A percentile compares a stretch with the other conserved stretches of the same genome.
These are phyloP conservation scores for Lipomyces anomalus DNA, from an alignment of 805 yeast species.

Conservation along the genomic window DNA sequence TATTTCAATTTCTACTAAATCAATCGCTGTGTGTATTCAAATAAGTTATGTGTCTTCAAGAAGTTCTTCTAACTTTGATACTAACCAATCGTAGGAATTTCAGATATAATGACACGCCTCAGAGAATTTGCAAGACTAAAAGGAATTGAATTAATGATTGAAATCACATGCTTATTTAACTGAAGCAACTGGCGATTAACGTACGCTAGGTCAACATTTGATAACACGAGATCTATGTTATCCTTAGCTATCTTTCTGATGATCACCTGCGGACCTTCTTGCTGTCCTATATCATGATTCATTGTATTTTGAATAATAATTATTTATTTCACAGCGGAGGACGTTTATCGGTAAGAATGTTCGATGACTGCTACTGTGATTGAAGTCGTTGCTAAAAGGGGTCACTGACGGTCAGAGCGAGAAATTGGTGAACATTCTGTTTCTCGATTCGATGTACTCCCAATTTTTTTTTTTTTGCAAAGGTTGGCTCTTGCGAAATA, in stretches of 20 bases:
- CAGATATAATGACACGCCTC: slow-evolving; percentile 88
- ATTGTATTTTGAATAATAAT: not conserved
- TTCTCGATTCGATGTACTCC: too few species aligned
- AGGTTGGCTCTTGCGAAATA: too few species aligned
- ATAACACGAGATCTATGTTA: slow-evolving; percentile 81
- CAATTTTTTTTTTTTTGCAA: too few species aligned
- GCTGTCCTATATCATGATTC: not conserved
- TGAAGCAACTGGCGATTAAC: too few species aligned
- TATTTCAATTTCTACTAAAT: slow-evolving; percentile 85
- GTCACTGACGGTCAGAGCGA: too few species aligned
- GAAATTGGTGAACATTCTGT: too few species aligned
- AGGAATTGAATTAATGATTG: not conserved
- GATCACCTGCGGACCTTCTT: slow-evolving; percentile 67
- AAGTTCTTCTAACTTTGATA: slow-evolving; percentile 1
- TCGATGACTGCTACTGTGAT: too few species aligned
- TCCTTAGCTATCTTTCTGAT: slow-evolving; percentile 82
- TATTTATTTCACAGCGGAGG: too few species aligned
- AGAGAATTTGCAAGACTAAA: slow-evolving; percentile 72
- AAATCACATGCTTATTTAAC: not conserved
- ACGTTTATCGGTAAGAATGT: too few species aligned
- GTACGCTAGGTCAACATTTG: slow-evolving; percentile 80
- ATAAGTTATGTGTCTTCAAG: not conserved
- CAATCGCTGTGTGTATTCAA: slow-evolving; percentile 54
- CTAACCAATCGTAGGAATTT: slow-evolving; percentile 77
- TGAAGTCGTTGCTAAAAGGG: too few species aligned